A percentile compares a stretch with the other conserved stretches of the same genome.
phyloP scores from a whole-genome alignment of 441 rosid genomes.

The Metrosideros polymorpha region DNA sequence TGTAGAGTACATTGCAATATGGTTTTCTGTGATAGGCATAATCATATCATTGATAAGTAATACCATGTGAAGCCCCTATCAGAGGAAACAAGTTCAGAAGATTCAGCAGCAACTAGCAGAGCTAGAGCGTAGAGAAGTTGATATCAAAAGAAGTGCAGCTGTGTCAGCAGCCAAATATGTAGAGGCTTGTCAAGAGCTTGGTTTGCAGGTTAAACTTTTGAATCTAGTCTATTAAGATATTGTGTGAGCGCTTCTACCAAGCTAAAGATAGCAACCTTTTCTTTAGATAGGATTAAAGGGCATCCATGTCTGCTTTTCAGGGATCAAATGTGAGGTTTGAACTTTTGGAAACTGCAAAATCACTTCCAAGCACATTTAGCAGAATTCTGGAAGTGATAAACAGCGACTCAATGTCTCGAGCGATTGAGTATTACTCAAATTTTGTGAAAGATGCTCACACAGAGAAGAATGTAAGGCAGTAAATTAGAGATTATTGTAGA shows the following conservation, averaged over 20 bases:
- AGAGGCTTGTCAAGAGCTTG: constrained; percentile 97
- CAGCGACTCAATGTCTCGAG: constrained; percentile 57
- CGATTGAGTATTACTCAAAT: constrained; percentile 70
- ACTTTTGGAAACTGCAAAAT: constrained; percentile 85
- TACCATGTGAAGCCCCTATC: constrained; percentile 56
- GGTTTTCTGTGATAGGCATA: neutral
- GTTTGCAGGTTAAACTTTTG: constrained; percentile 57
- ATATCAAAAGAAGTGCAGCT: constrained; percentile 77
- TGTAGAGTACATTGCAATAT: neutral
- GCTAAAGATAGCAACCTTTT: neutral
- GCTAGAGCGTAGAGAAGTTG: constrained; percentile 93
- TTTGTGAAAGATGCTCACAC: constrained; percentile 81
- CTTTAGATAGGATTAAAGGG: neutral
- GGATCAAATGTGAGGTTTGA: constrained; percentile 86
- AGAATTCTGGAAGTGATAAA: constrained; percentile 68
- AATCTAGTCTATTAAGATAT: neutral
- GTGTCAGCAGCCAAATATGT: constrained; percentile 76
- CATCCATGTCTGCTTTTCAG: constrained; percentile 25
- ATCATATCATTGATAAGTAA: neutral
- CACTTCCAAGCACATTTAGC: constrained; percentile 72
- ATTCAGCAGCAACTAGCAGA: constrained; percentile 85
- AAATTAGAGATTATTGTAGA: neutral
- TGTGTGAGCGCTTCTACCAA: neutral
- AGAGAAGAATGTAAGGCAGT: constrained; percentile 72
- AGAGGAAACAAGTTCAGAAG: constrained; percentile 94